Base-by-base conservation (phyloP, 2,329 filamentous ascomycete genomes). In the Beauveria australis region DNA sequence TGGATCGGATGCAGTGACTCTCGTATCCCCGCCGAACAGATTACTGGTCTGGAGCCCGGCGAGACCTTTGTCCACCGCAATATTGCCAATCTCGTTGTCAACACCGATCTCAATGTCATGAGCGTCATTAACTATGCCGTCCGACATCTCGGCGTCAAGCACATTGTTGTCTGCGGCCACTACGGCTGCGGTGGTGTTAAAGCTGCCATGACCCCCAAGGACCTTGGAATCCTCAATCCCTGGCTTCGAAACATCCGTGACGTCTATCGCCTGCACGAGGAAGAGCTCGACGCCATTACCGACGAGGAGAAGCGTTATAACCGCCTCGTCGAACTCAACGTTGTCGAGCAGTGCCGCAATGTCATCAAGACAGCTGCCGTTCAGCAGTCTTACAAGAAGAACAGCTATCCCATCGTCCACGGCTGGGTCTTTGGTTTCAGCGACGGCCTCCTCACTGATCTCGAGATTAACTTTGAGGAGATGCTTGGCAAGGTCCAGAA, bases 31-130 rank as follows among this genome's bases (percentile, higher is more conserved):
- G 92, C 93, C 68, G 93, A 92, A 70, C 89, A 89, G 70, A 86
- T 97, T 72, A 86, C 91, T 52, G 88, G 89, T 66, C 83, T 93
- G 61, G 81, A 89, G 70, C 90, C 92, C n/a, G 92, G 92, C 67
- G 91, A 96, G 75, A 88, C 93, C 68, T 97, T 96, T 74, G 88
- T 95, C 66, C 91, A 96, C 80, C 89, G 92, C 75, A 96, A 97
- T 71, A 96, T 96, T 74, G 92, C 91, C 76, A 96, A 96, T 79
- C 81, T 95, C 65, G 82, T 96, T 61, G 85, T 86, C 76, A 85
- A 87, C 71, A 87, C 85, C 64, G 92, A 97, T 72, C 82, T 95
- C 69, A 92, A 87, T 74, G 85, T 87, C 54, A 86, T 90, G 72
- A 84, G 84, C 72, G 91, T 96, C 68, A 90, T 96, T 75, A 87